Evolutionary conservation across 805 yeast genomes (phyloP).

Genomic region (Starmerella gropengiesseri): DNA sequence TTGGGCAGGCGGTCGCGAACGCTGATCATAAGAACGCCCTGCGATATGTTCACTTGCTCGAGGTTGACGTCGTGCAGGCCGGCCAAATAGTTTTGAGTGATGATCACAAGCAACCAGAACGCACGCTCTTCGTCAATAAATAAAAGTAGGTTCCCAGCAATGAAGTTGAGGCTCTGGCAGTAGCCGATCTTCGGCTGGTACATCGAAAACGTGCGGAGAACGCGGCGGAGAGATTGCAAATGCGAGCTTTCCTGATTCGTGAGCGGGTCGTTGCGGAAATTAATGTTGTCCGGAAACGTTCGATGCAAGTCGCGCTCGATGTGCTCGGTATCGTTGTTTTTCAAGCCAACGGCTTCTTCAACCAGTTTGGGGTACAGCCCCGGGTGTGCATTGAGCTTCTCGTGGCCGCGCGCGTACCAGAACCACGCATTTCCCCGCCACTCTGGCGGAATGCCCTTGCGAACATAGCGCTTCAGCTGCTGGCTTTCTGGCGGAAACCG

Average conservation of each 20-base stretch:
- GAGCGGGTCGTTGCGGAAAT: slow-evolving; percentile 45
- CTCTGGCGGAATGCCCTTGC: slow-evolving; percentile 92
- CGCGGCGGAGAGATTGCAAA: slow-evolving; percentile 56
- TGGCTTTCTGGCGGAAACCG: slow-evolving; percentile 30
- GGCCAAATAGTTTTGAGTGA: slow-evolving; percentile 75
- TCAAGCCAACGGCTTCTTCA: slow-evolving; percentile 40
- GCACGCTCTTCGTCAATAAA: slow-evolving; percentile 84
- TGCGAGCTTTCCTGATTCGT: slow-evolving; percentile 34
- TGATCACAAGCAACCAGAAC: slow-evolving; percentile 91
- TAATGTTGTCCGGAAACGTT: slow-evolving; percentile 87
- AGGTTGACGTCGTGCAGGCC: slow-evolving; percentile 82
- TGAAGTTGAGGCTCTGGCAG: slow-evolving; percentile 87
- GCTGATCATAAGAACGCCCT: slow-evolving; percentile 84
- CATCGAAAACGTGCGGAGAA: slow-evolving; percentile 69
- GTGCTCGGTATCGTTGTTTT: slow-evolving; percentile 75
- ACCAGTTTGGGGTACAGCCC: slow-evolving; percentile 69
- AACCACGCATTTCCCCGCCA: slow-evolving; percentile 99
- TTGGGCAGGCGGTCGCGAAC: slow-evolving; percentile 73
- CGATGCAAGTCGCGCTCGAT: slow-evolving; percentile 89
- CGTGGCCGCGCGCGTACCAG: slow-evolving; percentile 79
- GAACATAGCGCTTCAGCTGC: slow-evolving; percentile 55
- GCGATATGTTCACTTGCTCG: slow-evolving; percentile 92
- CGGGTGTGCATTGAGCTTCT: slow-evolving; percentile 50
- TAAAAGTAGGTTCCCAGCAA: slow-evolving; percentile 74
- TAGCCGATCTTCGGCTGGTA: slow-evolving; percentile 87